Evolutionary conservation across 2,329 filamentous ascomycete species (phyloP).

Genomic region (Ophiostoma piceae): DNA sequence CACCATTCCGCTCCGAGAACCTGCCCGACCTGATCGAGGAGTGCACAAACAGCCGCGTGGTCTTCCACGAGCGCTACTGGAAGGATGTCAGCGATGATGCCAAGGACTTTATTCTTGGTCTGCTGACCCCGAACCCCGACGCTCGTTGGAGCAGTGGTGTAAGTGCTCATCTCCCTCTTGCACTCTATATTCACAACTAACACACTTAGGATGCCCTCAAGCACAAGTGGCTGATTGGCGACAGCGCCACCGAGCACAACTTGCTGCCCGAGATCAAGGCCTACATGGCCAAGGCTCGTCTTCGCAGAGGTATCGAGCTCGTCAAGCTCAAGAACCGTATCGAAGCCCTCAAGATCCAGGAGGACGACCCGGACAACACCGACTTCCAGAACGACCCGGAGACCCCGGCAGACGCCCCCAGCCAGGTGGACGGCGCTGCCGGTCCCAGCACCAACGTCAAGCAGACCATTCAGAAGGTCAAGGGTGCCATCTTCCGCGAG

Average conservation of each 20-base stretch:
- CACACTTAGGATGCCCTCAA: conserved; percentile 61
- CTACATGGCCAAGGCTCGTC: conserved; percentile 84
- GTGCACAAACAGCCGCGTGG: conserved; percentile 73
- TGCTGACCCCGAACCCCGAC: conserved; percentile 73
- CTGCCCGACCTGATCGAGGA: conserved; percentile 90
- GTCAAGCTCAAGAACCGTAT: conserved; percentile 96
- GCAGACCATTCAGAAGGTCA: conserved; percentile 46
- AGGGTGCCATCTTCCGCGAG: conserved; percentile 80
- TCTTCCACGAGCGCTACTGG: conserved; percentile 98
- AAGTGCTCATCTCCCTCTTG: conserved; percentile 32
- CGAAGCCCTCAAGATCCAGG: conserved; percentile 86
- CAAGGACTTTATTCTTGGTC: conserved; percentile 82
- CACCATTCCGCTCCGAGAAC: conserved; percentile 93
- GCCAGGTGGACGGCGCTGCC: not conserved
- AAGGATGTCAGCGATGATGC: conserved; percentile 93
- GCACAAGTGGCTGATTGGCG: conserved; percentile 84
- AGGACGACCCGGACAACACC: conserved; percentile 73
- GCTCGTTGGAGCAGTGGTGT: conserved; percentile 71
- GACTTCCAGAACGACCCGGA: conserved; percentile 62
- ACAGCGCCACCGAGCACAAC: conserved; percentile 92
- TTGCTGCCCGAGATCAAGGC: conserved; percentile 94
- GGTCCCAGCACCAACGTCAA: conserved; percentile 34
- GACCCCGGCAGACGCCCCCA: conserved; percentile 35
- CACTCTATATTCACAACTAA: not conserved
- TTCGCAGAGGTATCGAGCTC: conserved; percentile 89